A percentile compares a stretch with the other conserved stretches of the same genome.
Evolutionary conservation across 1,139 yeast species (phyloP).

Genomic region (Entelexis paramagnoliae): DNA sequence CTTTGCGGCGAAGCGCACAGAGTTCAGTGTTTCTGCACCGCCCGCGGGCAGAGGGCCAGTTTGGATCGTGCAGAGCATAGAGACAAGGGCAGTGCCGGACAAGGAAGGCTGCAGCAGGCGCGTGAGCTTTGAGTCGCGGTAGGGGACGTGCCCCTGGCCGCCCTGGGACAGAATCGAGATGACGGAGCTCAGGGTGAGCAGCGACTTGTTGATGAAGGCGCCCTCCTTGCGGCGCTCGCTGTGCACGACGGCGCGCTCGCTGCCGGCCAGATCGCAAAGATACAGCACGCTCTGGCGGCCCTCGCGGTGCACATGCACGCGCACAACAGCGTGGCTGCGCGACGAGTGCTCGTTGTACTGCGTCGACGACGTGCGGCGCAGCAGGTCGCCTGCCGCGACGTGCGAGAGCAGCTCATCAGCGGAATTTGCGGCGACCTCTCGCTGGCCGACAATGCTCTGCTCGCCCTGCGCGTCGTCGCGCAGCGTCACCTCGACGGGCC

Average conservation of each 20-base stretch:
- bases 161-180: conserved; percentile 51
- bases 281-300: conserved; percentile 52
- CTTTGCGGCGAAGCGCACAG: conserved; percentile 83
- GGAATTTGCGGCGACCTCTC: conserved; percentile 46
- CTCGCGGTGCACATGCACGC: conserved; percentile 45
- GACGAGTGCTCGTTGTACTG: conserved; percentile 78
- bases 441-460: conserved; percentile 65
- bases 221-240: conserved; percentile 84
- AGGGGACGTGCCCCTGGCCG: conserved; percentile 56
- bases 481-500: conserved; percentile 42
- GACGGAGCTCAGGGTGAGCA: conserved; percentile 80
- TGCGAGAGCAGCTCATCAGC: conserved; percentile 52
- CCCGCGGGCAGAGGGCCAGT: conserved; percentile 48
- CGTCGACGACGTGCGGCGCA: conserved; percentile 76
- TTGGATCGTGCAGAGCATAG: conserved; percentile 74
- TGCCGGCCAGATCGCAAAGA: conserved; percentile 91
- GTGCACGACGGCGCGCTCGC: conserved; percentile 81
- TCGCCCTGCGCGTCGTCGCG: conserved; percentile 43
- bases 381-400: conserved; percentile 59
- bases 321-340: conserved; percentile 85
- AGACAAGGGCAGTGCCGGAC: conserved; percentile 77
- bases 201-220: conserved; percentile 78
- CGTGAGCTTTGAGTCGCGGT: conserved; percentile 84
- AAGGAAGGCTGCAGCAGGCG: conserved; percentile 82
- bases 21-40: conserved; percentile 69